Conservation (phyloP, 805 yeast species). For the Wickerhamiella alocasiicola region DNA sequence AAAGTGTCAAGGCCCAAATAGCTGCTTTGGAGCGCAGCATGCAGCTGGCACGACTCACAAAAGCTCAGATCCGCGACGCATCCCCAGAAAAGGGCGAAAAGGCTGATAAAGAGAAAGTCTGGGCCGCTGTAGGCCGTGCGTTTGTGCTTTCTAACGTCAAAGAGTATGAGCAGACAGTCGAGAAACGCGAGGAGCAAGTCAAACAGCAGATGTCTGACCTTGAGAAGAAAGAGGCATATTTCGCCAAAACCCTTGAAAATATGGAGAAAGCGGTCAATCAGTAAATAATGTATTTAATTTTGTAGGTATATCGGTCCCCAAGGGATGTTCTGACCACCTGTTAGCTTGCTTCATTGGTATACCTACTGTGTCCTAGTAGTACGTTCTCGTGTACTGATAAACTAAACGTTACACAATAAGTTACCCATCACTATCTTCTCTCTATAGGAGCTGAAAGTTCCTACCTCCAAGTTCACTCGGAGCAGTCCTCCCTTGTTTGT, state of each 20-base stretch:
- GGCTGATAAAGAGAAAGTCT: constrained; percentile 41
- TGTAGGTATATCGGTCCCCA: too few relatives aligned
- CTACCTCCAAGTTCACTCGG: too few relatives aligned
- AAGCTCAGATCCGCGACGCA: constrained; percentile 45
- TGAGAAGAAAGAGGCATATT: constrained; percentile 55
- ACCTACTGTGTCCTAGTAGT: too few relatives aligned
- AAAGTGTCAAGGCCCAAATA: constrained; percentile 41
- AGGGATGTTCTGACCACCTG: too few relatives aligned
- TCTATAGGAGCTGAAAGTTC: too few relatives aligned
- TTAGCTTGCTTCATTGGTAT: too few relatives aligned
- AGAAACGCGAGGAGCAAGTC: constrained; percentile 40
- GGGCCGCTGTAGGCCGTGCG: constrained; percentile 80
- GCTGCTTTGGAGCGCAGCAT: constrained; percentile 38
- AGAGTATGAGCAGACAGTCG: constrained; percentile 38
- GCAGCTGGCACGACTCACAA: constrained; percentile 44
- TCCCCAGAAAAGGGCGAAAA: constrained; percentile 30
- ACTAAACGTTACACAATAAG: too few relatives aligned
- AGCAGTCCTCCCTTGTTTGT: too few relatives aligned
- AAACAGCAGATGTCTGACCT: constrained; percentile 49
- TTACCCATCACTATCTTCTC: too few relatives aligned
- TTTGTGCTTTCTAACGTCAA: constrained; percentile 31
- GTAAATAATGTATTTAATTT: neutral
- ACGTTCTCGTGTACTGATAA: too few relatives aligned
- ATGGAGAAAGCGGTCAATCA: constrained; percentile 49
- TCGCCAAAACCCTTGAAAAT: constrained; percentile 65